Evolutionary conservation across 768 basidiomycete species (phyloP).

Genomic region (Coprinellus aureogranulatus): DNA sequence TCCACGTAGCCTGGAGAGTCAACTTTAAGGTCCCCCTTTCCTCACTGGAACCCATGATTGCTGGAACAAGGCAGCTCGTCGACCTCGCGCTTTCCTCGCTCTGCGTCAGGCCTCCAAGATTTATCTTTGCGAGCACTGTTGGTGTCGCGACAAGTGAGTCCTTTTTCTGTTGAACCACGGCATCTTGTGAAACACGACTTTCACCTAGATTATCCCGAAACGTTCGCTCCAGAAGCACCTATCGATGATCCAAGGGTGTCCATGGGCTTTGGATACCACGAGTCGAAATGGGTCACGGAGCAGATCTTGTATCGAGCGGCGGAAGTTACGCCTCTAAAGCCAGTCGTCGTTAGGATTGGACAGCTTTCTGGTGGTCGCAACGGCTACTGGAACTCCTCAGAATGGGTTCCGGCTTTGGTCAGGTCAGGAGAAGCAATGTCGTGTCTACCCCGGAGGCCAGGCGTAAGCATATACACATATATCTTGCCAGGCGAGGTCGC

Average conservation of each 20-base stretch:
- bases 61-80: conserved; percentile 37
- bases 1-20: conserved; percentile 39
- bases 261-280: conserved; percentile 34
- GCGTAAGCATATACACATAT: too few relatives aligned
- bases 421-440: conserved; percentile 25
- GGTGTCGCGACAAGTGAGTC: conserved; percentile 20
- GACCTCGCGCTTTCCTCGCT: conserved; percentile 36
- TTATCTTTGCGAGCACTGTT: conserved; percentile 40
- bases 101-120: conserved; percentile 22
- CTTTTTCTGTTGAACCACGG: not conserved
- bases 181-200: too few relatives aligned
- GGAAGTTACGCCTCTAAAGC: conserved; percentile 22
- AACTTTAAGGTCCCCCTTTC: conserved; percentile 44
- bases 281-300: conserved; percentile 44
- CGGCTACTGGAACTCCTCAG: conserved; percentile 40
- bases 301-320: conserved; percentile 28
- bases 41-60: conserved; percentile 43
- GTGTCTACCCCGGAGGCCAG: conserved; percentile 30
- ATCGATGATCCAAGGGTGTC: conserved; percentile 25
- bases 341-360: conserved; percentile 40
- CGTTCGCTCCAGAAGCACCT: conserved; percentile 21
- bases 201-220: conserved; percentile 8
- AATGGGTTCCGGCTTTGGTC: conserved; percentile 45
- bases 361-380: conserved; percentile 42
- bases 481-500: too few relatives aligned